phyloP scores from a whole-genome alignment of 2,329 filamentous ascomycete genomes.

The Talaromyces islandicus region DNA sequence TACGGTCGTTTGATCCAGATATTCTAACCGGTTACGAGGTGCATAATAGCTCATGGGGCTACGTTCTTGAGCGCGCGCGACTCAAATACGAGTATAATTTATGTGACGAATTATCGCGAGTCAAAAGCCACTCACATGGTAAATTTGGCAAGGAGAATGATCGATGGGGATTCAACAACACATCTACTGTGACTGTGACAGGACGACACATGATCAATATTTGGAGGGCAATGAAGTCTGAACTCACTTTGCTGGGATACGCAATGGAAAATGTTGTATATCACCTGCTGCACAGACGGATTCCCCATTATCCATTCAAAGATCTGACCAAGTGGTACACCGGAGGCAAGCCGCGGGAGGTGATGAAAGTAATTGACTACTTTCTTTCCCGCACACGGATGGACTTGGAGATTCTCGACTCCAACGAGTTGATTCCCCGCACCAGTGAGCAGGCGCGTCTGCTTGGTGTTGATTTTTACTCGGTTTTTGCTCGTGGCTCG shows the following conservation, averaged over 20 bases:
- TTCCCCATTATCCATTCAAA: conserved; percentile 78
- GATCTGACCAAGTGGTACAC: conserved; percentile 79
- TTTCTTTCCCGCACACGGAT: conserved; percentile 70
- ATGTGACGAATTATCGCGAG: conserved; percentile 83
- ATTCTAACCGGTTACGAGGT: conserved; percentile 94
- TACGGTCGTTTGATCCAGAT: conserved; percentile 79
- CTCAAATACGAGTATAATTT: conserved; percentile 84
- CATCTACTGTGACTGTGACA: conserved; percentile 85
- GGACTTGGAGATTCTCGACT: conserved; percentile 84
- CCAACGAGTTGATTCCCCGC: conserved; percentile 79
- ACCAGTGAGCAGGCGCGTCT: conserved; percentile 93
- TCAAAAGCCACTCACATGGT: conserved; percentile 76
- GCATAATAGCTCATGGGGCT: conserved; percentile 90
- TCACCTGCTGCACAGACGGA: conserved; percentile 77
- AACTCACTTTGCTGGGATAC: conserved; percentile 86
- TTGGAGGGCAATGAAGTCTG: conserved; percentile 92
- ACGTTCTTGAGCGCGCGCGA: conserved; percentile 81
- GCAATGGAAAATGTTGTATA: conserved; percentile 95
- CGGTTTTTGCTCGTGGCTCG: conserved; percentile 87
- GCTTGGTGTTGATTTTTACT: conserved; percentile 93
- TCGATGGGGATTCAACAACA: conserved; percentile 89
- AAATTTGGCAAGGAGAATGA: conserved; percentile 82
- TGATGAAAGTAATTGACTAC: conserved; percentile 71
- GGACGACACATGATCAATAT: conserved; percentile 95
- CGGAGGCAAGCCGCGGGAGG: conserved; percentile 60